Percentiles rank a stretch among this genome's conserved stretches.
Conservation (phyloP, 306 rosid genomes). For the Quercus robur region DNA sequence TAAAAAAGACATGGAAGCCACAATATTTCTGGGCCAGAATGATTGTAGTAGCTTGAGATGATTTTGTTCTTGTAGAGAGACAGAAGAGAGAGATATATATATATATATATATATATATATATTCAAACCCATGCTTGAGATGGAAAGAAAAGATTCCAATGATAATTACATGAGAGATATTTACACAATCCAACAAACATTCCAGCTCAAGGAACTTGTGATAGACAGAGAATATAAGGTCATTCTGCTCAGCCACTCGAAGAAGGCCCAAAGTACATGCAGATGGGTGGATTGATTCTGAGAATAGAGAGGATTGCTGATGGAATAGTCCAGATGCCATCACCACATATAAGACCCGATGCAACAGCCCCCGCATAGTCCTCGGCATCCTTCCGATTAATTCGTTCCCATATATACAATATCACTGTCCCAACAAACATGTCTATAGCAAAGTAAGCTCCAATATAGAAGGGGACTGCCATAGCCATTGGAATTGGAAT, state of each 20-base stretch:
- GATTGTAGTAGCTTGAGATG: neutral
- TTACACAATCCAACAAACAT: slow-evolving; percentile 22
- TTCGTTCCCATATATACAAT: slow-evolving; percentile 73
- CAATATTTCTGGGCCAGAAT: neutral
- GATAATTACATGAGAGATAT: slow-evolving; percentile 15
- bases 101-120: neutral
- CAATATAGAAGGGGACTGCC: slow-evolving; percentile 89
- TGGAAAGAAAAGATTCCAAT: neutral
- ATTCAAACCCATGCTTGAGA: neutral
- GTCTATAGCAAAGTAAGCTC: slow-evolving; percentile 89
- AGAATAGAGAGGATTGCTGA: slow-evolving; percentile 83
- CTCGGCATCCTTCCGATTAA: slow-evolving; percentile 72
- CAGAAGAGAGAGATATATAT: neutral
- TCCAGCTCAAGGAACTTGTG: neutral
- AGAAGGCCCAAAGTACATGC: slow-evolving; percentile 93
- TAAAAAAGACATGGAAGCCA: neutral
- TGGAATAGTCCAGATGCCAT: slow-evolving; percentile 97
- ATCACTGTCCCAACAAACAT: slow-evolving; percentile 89
- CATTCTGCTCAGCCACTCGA: slow-evolving; percentile 36
- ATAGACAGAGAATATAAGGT: neutral
- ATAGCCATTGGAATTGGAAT: slow-evolving; percentile 97
- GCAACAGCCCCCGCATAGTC: slow-evolving; percentile 92
- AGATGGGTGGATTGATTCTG: slow-evolving; percentile 82
- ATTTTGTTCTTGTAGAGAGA: neutral
- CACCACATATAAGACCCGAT: slow-evolving; percentile 92